Evolutionary conservation across 2,329 filamentous ascomycete species (phyloP), one percentile per base, ranked within the genome.

Genomic region (Cephalotrichum gorgonifer): DNA sequence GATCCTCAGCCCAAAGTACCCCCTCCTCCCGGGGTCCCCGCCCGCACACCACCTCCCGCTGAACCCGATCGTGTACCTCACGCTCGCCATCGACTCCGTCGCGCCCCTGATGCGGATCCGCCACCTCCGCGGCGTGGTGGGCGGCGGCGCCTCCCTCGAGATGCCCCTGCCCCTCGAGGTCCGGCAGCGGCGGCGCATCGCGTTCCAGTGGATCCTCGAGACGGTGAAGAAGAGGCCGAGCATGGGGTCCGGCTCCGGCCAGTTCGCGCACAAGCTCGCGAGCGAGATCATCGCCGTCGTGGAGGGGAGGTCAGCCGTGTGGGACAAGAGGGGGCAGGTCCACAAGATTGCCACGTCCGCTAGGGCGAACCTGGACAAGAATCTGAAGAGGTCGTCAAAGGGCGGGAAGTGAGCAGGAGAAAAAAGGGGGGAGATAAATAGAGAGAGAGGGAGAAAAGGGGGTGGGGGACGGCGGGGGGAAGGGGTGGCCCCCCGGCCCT

Each of bases 141-240:
- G 91, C 67, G 93, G 93, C 71, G 93, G 93, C 65, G 77, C 80
- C 31, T 79, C 88, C 12, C 76, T 96, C 51, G 88, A 91, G 50
- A 76, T 96, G 31, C 93, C 93, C 0, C 74, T 83, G 22, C 91
- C 93, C 1, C 73, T 97, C 20, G 72, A 74, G 1, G 68, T 84
- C 54, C 78, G 88, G 52, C 86, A 94, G 64, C 78, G 91, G 54
- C 76, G 91, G 56, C 76, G 90, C 49, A 74, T 75, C 46, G 90
- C 91, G 2, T 85, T 96, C 55, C 72, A 78, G 64, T 98, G 93
- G 93, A 95, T 98, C 57, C 67, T 97, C 51, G 83, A 88, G 54
- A 77, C 81, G n/a, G 87, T 88, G 35, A 79, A 79, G 54, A 93
- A 89, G 74, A 83, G 85, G 68, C 79, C 78, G 54, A 85, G 83